Evolutionary conservation across 2,329 filamentous ascomycete species (phyloP).

Genomic region (Zasmidium angulare): DNA sequence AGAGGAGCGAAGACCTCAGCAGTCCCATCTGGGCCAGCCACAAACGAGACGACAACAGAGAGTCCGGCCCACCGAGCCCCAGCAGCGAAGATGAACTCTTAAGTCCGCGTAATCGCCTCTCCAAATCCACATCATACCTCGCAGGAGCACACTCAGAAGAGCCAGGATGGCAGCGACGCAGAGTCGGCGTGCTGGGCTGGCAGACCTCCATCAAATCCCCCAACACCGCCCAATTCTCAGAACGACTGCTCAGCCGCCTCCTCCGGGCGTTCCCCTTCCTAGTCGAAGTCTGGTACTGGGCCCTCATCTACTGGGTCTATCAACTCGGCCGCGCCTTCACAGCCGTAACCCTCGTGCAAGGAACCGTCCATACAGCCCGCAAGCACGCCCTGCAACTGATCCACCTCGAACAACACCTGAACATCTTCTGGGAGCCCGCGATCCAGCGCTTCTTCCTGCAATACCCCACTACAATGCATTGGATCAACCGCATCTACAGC

Average conservation of each 20-base stretch:
- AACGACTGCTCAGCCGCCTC: slow-evolving; percentile 62
- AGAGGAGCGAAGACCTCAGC: not conserved
- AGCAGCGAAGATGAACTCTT: slow-evolving; percentile 38
- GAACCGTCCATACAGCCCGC: slow-evolving; percentile 67
- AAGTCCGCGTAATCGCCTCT: slow-evolving; percentile 19
- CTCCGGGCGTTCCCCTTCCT: slow-evolving; percentile 69
- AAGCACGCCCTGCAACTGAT: slow-evolving; percentile 68
- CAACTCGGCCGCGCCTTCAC: slow-evolving; percentile 72
- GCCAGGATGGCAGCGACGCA: slow-evolving; percentile 49
- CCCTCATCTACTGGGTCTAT: slow-evolving; percentile 61
- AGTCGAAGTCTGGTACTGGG: slow-evolving; percentile 76
- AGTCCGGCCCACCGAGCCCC: slow-evolving; percentile 43
- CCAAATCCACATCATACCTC: not conserved
- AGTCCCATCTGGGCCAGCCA: not conserved
- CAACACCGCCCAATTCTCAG: slow-evolving; percentile 61
- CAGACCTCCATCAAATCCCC: slow-evolving; percentile 56
- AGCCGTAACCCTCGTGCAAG: slow-evolving; percentile 66
- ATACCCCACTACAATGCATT: slow-evolving; percentile 60
- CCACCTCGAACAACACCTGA: slow-evolving; percentile 62
- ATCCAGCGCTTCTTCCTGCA: slow-evolving; percentile 60
- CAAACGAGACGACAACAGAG: slow-evolving; percentile 32
- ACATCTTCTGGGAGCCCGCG: slow-evolving; percentile 64
- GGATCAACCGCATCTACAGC: slow-evolving; percentile 71
- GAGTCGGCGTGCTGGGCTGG: slow-evolving; percentile 48
- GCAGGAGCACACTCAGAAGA: slow-evolving; percentile 26